A percentile compares a stretch with the other conserved stretches of the same genome.
These are phyloP conservation scores for Hypsizygus ulmarius DNA, from an alignment of 1,284 basidiomycete species.

Conservation along the genomic window DNA sequence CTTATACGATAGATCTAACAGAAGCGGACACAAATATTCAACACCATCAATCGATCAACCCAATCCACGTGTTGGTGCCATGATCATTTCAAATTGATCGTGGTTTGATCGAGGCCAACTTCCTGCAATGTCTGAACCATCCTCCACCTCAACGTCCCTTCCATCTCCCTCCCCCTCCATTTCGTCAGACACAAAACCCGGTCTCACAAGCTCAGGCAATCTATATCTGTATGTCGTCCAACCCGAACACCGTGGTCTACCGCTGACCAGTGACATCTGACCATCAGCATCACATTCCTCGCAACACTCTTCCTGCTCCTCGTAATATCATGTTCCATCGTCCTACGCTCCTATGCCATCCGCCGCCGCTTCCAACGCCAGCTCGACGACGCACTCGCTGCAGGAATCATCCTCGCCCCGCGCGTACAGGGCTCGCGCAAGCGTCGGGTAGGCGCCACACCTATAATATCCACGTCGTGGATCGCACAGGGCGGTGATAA, in stretches of 20 bases:
- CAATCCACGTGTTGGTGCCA: too few relatives aligned
- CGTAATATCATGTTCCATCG: slow-evolving; percentile 59
- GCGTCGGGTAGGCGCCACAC: slow-evolving; percentile 47
- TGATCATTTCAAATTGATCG: not conserved
- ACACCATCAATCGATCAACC: too few relatives aligned
- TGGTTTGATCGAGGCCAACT: too few relatives aligned
- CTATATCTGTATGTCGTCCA: slow-evolving; percentile 36
- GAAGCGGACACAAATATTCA: not conserved
- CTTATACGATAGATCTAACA: slow-evolving; percentile 3
- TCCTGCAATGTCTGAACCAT: not conserved
- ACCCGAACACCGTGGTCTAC: not conserved
- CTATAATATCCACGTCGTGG: slow-evolving; percentile 53
- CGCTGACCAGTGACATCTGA: slow-evolving; percentile 8
- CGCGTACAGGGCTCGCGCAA: slow-evolving; percentile 36
- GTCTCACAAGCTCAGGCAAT: slow-evolving; percentile 29
- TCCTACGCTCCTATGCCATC: slow-evolving; percentile 58
- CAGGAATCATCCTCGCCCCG: slow-evolving; percentile 41
- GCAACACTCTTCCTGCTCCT: slow-evolving; percentile 67
- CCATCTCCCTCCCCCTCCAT: slow-evolving; percentile 14
- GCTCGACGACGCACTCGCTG: slow-evolving; percentile 48
- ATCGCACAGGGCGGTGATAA: slow-evolving; percentile 34
- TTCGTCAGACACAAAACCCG: not conserved
- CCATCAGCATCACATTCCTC: slow-evolving; percentile 62
- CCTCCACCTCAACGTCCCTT: not conserved
- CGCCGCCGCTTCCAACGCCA: slow-evolving; percentile 56